Base-by-base conservation (phyloP, 805 yeast species). In the Candida namnaoensis region DNA sequence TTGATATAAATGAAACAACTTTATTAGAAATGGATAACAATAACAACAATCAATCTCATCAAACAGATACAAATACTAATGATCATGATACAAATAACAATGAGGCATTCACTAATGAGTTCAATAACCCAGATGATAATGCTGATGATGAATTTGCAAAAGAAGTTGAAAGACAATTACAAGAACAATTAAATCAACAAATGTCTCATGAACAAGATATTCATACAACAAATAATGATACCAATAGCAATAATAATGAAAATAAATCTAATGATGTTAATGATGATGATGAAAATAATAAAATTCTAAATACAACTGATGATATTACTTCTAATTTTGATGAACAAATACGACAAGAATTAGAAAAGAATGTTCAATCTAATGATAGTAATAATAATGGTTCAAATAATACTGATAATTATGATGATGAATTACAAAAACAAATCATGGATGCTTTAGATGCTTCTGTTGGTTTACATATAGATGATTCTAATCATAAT, bases 101-200 rank as follows among this genome's bases (percentile, higher is more conserved):
- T 15, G 19, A 32, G 1, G 19, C 19, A 19, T 19, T 19, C 2
- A 19, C 8, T 4, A n/a, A 24, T n/a, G 35, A 38, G 34, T 5
- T 8, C n/a, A 37, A 44, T 32, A 19, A 23, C 8, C 37, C 38
- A 12, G 37, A 30, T 32, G 37, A 39, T 30, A 45, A 40, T 19
- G 54, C 50, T n/a, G 55, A 49, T 28, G 54, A 50, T 33, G 54
- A 52, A 13, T 53, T 54, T 38, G 57, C 56, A 9, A 51, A 54
- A 19, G 55, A 54, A 25, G 56, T 52, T 28, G 54, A 57, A 39
- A 46, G 55, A 40, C 55, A 51, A 33, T 41, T 53, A 8, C 50
- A 54, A 30, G 42, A 41, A 11, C 57, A 54, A 37, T 39, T 51
- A 11, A 37, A 44, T 3, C 37, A 40, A 33, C 43, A 41, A 14